A percentile compares a stretch with the other conserved stretches of the same genome.
These are phyloP conservation scores for Avena sativa DNA, from an alignment of 176 grass and related monocot species.

Conservation along the genomic window DNA sequence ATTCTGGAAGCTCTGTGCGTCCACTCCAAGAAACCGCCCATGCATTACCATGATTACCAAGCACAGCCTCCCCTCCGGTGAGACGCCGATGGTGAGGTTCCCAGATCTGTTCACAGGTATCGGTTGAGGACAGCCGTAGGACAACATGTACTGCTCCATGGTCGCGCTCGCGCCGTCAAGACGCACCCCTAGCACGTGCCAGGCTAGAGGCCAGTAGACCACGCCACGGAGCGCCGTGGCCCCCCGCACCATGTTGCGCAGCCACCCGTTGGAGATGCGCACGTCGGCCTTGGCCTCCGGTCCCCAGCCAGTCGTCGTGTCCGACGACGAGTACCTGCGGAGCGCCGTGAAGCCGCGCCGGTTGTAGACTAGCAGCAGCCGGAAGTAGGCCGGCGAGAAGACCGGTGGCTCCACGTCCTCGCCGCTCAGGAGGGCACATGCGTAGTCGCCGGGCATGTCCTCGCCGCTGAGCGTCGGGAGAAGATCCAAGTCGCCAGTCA, in stretches of 20 bases:
- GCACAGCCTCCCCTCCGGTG: neutral
- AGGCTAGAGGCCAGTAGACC: neutral
- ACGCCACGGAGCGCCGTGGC: neutral
- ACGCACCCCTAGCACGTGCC: neutral
- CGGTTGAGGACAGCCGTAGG: neutral
- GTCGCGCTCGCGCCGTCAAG: neutral
- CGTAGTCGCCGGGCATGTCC: constrained; percentile 6
- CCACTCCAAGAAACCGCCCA: neutral
- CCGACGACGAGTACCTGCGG: constrained; percentile 30
- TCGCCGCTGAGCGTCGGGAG: neutral
- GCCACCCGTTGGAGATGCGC: neutral
- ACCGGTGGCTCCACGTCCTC: constrained; percentile 14
- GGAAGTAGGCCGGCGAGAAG: neutral
- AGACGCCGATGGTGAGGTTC: neutral
- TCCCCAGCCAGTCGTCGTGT: neutral
- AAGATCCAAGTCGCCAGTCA: neutral
- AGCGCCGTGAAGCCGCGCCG: constrained; percentile 10
- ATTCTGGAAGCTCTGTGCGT: neutral
- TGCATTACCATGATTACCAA: neutral
- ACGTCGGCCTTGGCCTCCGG: neutral
- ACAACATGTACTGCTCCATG: neutral
- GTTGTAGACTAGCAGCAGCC: constrained; percentile 36
- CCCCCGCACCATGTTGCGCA: neutral
- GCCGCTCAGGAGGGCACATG: neutral
- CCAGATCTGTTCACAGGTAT: neutral